Evolutionary conservation across 1,284 basidiomycete genomes (phyloP), one percentile per base, ranked within the genome.

Genomic region (Neotropicomus parvogracilis): DNA sequence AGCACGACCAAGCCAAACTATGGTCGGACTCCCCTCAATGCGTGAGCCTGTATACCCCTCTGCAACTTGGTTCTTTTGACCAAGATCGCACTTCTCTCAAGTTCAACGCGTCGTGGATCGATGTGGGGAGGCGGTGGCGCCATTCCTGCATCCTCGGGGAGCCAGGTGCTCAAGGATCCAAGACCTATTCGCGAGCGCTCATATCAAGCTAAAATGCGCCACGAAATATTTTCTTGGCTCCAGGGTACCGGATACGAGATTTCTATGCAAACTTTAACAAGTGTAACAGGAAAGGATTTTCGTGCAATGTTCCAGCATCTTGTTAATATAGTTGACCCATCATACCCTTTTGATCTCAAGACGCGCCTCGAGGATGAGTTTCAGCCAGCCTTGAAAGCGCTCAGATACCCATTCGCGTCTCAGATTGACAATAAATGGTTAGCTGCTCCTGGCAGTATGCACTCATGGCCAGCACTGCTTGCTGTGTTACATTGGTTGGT

Each of bases 401-500:
- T 91, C 44, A 75, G 77, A 53, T 95, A 95, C 65, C 90, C 91
- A 0, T 87, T 80, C 49, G 74, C 81, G 7, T 77, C 83, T 42
- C 74, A 79, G 45, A 75, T 94, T 7, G 86, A 91, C 56, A 80
- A 82, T 44, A 92, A 88, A 51, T 89, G 86, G 75, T 68, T 95
- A n/a, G 82, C 82, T 4, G 85, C 91, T 2, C 88, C 91, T 0
- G 91, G 88, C 0, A 86, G 84, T 50, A 83, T 86, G 71, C 86
- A 89, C 65, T 83, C 85, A 14, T 95, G 91, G 93, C 88, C 89
- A 0, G 71, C 78, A 13, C 65, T 94, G 14, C 70, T 94, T 14
- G 91, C 87, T 17, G 86, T 90, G 62, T 63, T 95, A 39, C 86
- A 91, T 65, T 95, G 92, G 93, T 70, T 95, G 13, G 85, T 87